Evolutionary conservation across 768 basidiomycete genomes (phyloP).

Genomic region (Boletus rex-veris): DNA sequence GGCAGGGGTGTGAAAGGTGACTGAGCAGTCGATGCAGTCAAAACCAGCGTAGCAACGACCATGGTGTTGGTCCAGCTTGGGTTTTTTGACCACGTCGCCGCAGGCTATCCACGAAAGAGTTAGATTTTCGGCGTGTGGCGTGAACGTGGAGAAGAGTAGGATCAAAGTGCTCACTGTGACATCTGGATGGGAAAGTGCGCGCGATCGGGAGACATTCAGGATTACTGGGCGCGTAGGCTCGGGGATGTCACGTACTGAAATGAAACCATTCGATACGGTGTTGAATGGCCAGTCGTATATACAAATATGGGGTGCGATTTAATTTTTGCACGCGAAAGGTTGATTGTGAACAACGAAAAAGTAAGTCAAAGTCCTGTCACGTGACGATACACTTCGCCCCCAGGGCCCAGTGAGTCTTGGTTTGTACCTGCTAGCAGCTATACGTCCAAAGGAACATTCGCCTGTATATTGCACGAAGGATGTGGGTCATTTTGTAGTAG

Average conservation of each 20-base stretch:
- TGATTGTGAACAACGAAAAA: background rate
- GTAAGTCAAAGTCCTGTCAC: background rate
- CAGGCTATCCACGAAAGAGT: conserved; percentile 48
- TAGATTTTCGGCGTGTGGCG: background rate
- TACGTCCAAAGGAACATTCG: too few relatives aligned
- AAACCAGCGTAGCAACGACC: conserved; percentile 61
- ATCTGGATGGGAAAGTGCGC: conserved; percentile 42
- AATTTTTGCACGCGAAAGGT: too few relatives aligned
- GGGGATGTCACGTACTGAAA: conserved; percentile 52
- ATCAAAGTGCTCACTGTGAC: conserved; percentile 51
- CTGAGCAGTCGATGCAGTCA: conserved; percentile 88
- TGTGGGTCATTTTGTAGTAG: too few relatives aligned
- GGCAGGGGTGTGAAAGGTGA: conserved; percentile 68
- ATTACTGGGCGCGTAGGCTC: background rate
- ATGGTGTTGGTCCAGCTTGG: conserved; percentile 81
- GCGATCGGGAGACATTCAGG: background rate
- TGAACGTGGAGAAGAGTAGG: background rate
- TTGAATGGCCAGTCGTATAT: background rate
- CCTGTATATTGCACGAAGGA: too few relatives aligned
- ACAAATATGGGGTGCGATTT: background rate
- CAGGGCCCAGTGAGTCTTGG: too few relatives aligned
- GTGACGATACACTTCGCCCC: background rate
- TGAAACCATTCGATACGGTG: conserved; percentile 53
- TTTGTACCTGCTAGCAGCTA: too few relatives aligned
- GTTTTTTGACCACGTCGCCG: conserved; percentile 87